Evolutionary conservation across 163 green algal genomes (phyloP).

Genomic region (Botryococcus braunii): DNA sequence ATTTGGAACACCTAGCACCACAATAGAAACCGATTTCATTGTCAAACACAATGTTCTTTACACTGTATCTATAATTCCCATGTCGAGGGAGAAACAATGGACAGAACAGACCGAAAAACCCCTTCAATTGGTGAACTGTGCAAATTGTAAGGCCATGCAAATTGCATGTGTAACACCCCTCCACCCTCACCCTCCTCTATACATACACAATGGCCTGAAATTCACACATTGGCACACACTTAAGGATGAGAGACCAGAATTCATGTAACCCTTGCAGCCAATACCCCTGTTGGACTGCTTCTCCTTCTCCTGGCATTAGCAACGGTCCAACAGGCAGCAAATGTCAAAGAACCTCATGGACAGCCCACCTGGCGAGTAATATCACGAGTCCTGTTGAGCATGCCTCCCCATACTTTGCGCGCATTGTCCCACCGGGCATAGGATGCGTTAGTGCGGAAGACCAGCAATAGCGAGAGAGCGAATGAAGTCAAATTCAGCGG

Average conservation of each 20-base stretch:
- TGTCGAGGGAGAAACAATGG: too few relatives aligned
- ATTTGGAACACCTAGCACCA: not conserved
- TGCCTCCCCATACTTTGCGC: slow-evolving; percentile 62
- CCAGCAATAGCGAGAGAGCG: slow-evolving; percentile 65
- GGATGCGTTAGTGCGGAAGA: slow-evolving; percentile 16
- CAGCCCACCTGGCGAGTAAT: slow-evolving; percentile 50
- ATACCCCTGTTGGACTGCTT: not conserved
- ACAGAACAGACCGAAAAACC: too few relatives aligned
- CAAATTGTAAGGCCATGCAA: too few relatives aligned
- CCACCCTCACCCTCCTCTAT: not conserved
- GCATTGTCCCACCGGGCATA: slow-evolving; percentile 74
- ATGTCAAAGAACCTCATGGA: too few relatives aligned
- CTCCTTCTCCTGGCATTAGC: not conserved
- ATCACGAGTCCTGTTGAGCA: slow-evolving; percentile 67
- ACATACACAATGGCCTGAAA: not conserved
- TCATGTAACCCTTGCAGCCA: not conserved
- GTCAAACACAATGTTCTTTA: not conserved
- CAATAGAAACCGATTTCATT: not conserved
- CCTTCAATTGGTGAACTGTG: too few relatives aligned
- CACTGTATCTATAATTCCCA: not conserved
- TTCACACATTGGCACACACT: not conserved
- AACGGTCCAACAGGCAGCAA: too few relatives aligned
- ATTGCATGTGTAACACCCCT: too few relatives aligned
- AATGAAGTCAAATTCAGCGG: not conserved
- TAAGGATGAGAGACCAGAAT: not conserved